Evolutionary conservation across 805 yeast species (phyloP), one percentile per base, ranked within the genome.

Genomic region (Yamadazyma nakazawae): DNA sequence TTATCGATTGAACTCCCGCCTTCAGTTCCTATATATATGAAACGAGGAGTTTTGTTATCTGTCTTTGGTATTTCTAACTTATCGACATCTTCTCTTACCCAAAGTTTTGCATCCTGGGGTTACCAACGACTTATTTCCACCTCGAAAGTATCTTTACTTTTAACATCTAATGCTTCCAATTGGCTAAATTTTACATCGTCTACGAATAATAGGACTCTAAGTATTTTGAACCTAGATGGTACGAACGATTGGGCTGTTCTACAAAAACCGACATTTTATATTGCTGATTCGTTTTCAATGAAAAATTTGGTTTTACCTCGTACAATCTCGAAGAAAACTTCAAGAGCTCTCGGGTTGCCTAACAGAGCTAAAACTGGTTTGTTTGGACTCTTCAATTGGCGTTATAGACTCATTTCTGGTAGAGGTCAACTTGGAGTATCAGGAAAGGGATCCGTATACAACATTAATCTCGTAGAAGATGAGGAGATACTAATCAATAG

Each of bases 211-310:
- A 72, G 67, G 40, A 65, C 81, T 2, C 73, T 79, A 50, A 74
- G 72, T 9, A 67, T 63, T 36, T 47, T 83, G 21, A 50, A 65
- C 2, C 57, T 83, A 47, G 85, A 83, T 51, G 89, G 89, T 2
- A 65, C 78, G 0, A 60, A 61, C 16, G 89, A 83, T 54, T 83
- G 86, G 85, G 85, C 84, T 0, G 47, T 83, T 3, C 66, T 83
- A 39, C 58, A 66, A 13, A 68, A 82, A 0, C 57, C 83, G 18
- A 80, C 80, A 40, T 76, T 73, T 0, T 80, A 72, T 52, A 59
- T 76, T 7, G 88, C 88, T 0, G 65, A 73, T n/a, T 72, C 82
- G 0, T 61, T 82, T 39, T 54, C 63, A 11, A 58, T 81, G 2
- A 60, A 64, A 1, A 64, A 68, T 40, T 61, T 63, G 25, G 49